A percentile compares a stretch with the other conserved stretches of the same genome.
Conservation (phyloP, 768 basidiomycete genomes). For the Rossbeevera mucosa region DNA sequence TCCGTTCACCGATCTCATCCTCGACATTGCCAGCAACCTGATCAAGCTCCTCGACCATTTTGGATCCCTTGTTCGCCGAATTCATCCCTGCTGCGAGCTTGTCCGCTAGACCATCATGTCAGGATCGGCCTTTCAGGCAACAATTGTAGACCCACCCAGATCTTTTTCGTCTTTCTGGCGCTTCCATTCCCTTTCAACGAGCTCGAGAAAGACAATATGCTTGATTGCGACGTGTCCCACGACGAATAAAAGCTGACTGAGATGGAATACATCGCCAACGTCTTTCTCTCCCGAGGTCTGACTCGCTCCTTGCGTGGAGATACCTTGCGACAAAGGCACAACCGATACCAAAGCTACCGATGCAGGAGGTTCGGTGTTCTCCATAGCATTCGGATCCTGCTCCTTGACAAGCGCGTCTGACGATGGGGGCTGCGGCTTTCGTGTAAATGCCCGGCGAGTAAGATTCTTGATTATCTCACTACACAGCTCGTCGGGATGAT, state of each 20-base stretch:
- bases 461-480: conserved; percentile 76
- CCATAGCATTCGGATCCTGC: conserved; percentile 47
- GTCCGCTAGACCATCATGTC: conserved; percentile 41
- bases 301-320: conserved; percentile 5
- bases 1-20: conserved; percentile 94
- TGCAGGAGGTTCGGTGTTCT: conserved; percentile 31
- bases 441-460: conserved; percentile 64
- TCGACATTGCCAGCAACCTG: conserved; percentile 97
- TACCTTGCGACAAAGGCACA: conserved; percentile 17
- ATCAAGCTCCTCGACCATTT: conserved; percentile 83
- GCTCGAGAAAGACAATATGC: conserved; percentile 92
- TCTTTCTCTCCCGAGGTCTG: conserved; percentile 39
- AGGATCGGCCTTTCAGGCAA: neutral
- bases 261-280: conserved; percentile 75
- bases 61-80: conserved; percentile 40
- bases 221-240: conserved; percentile 98
- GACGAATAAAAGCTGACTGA: conserved; percentile 91
- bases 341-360: conserved; percentile 20
- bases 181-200: conserved; percentile 95
- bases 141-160: conserved; percentile 47
- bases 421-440: conserved; percentile 15
- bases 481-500: conserved; percentile 87
- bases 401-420: conserved; percentile 17
- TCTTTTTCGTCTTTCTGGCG: conserved; percentile 89
- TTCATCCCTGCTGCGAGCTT: conserved; percentile 46